Evolutionary conservation across 148 eudicot species (phyloP).

Genomic region (Cornus controversa): DNA sequence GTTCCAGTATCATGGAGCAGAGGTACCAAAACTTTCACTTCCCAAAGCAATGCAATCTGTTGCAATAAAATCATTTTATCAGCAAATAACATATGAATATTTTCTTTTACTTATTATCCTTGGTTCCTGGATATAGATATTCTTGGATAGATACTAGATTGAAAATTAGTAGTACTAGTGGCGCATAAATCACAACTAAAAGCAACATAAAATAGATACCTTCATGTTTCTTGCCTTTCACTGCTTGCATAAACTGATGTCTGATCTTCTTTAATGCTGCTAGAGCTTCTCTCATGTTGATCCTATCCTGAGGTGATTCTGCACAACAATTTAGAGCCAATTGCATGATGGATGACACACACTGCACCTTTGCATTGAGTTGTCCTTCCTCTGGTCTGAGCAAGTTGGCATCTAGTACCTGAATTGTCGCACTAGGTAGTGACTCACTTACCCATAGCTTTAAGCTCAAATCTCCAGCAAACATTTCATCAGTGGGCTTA

Average conservation of each 20-base stretch:
- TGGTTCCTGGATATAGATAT: too few relatives aligned
- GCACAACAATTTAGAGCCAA: conserved; percentile 11
- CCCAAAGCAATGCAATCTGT: too few relatives aligned
- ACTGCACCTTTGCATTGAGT: neutral
- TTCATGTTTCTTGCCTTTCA: neutral
- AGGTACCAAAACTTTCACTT: too few relatives aligned
- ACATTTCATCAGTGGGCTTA: conserved; percentile 17
- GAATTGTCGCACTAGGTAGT: neutral
- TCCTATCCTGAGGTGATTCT: conserved; percentile 13
- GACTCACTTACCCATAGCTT: conserved; percentile 10
- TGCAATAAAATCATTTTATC: too few relatives aligned
- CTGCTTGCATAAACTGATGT: neutral
- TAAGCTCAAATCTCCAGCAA: conserved; percentile 7
- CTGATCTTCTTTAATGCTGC: conserved; percentile 14
- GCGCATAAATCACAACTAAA: too few relatives aligned
- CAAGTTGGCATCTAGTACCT: conserved; percentile 6
- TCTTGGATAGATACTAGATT: too few relatives aligned
- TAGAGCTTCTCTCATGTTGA: conserved; percentile 12
- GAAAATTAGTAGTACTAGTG: too few relatives aligned
- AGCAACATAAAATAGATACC: neutral
- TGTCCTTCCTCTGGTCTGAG: neutral
- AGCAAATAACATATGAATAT: neutral
- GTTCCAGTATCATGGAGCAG: too few relatives aligned
- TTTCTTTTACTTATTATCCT: too few relatives aligned
- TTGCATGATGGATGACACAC: conserved; percentile 5